Base-by-base conservation (phyloP, 768 basidiomycete genomes). In the Auriscalpium orientale region DNA sequence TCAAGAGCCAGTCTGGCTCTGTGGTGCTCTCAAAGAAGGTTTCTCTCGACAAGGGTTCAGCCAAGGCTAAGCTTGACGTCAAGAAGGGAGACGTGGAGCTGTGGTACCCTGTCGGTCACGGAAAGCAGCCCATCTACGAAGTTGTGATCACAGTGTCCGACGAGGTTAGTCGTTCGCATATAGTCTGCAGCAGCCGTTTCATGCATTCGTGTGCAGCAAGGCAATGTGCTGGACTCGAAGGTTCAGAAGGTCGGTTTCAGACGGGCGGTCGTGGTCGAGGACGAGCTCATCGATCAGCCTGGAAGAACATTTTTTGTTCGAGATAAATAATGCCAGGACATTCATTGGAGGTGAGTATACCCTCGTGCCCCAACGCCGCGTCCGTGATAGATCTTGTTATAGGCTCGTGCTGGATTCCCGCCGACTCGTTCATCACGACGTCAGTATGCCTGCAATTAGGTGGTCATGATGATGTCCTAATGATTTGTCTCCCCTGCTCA, bases 341-440 rank as follows among this genome's bases (percentile, higher is more conserved):
- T 98, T 98, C 68, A 87, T 85, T 63, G 95, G 92, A 56, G 95
- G 89, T 79, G 51, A 36, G 33, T 46, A 15, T 34, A 37, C 48
- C 28, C 48, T 49, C 50, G 35, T 47, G 53, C 44, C 18, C 16
- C 16, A 15, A 16, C 51, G 11, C 4, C 46, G 12, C 21, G 28
- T 35, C 21, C 22, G 49, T 40, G 47, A 3, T 21, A 33, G 8
- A 33, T 45, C 15, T 9, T 22, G 20, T 15, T 21, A 33, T 35
- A 84, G 85, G 92, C 47, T 89, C 87, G 1, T 94, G 94, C 68
- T 94, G 93, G 91, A 98, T 98, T 62, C 95, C 95, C 4, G 88
- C 87, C 0, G 94, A 98, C 68, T 90, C 85, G 1, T 92, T 97
- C 71, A 69, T 95, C 40, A 95, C 94, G 0, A 84, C 78, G 89